These are phyloP conservation scores for Stereocaulon alpinum DNA, from an alignment of 495 filamentous ascomycete species.

Conservation along the genomic window DNA sequence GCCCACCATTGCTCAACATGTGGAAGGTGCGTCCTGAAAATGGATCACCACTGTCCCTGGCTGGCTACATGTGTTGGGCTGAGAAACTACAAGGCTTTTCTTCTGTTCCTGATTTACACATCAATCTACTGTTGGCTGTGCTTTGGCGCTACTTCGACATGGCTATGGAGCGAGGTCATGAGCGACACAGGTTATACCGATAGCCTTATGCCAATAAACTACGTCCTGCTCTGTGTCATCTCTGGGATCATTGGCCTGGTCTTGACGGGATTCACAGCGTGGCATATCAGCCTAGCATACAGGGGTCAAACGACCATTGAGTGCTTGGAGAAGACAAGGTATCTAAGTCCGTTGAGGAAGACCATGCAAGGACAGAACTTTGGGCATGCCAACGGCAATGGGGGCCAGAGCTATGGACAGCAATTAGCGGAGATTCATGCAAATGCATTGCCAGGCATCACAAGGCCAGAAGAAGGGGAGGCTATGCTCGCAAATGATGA, in stretches of 20 bases:
- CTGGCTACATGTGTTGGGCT: slow-evolving; percentile 91
- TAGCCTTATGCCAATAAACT: slow-evolving; percentile 76
- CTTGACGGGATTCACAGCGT: slow-evolving; percentile 76
- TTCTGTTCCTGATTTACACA: slow-evolving; percentile 89
- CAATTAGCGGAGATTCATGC: slow-evolving; percentile 73
- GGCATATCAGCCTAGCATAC: slow-evolving; percentile 78
- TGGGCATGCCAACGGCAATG: slow-evolving; percentile 41
- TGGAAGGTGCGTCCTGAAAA: slow-evolving; percentile 87
- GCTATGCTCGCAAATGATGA: slow-evolving; percentile 33
- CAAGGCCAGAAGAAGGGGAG: slow-evolving; percentile 70
- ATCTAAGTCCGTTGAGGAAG: slow-evolving; percentile 67
- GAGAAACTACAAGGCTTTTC: slow-evolving; percentile 88
- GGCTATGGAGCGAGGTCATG: slow-evolving; percentile 75
- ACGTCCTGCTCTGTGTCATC: slow-evolving; percentile 74
- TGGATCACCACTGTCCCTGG: slow-evolving; percentile 99
- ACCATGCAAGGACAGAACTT: slow-evolving; percentile 52
- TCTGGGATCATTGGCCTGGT: slow-evolving; percentile 87
- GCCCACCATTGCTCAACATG: slow-evolving; percentile 95
- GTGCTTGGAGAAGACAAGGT: slow-evolving; percentile 85
- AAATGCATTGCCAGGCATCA: slow-evolving; percentile 71
- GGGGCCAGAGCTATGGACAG: slow-evolving; percentile 56
- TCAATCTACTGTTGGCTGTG: slow-evolving; percentile 74
- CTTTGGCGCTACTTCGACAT: slow-evolving; percentile 59
- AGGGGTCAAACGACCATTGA: slow-evolving; percentile 88
- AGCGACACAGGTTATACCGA: slow-evolving; percentile 51